These are phyloP conservation scores for Boletellus emodensis DNA, from an alignment of 768 basidiomycete genomes.

Conservation along the genomic window DNA sequence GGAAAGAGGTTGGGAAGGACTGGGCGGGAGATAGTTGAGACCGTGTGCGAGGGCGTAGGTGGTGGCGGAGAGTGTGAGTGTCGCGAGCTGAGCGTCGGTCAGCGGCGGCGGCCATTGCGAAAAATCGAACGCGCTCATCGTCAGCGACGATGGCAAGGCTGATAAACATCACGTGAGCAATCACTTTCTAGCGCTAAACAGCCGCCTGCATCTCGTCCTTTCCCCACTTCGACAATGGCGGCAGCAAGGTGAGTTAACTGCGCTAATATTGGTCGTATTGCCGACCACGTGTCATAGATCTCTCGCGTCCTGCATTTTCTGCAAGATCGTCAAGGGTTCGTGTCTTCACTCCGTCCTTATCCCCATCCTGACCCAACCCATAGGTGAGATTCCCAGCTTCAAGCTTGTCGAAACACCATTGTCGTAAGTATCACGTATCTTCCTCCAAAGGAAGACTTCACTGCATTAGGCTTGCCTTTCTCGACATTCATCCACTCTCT, in stretches of 20 bases:
- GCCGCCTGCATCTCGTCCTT: too few relatives aligned
- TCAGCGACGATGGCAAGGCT: background rate
- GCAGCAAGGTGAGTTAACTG: slow-evolving; percentile 20
- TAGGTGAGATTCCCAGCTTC: slow-evolving; percentile 86
- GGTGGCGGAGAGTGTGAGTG: slow-evolving; percentile 42
- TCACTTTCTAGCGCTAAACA: too few relatives aligned
- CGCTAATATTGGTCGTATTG: background rate
- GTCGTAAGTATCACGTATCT: slow-evolving; percentile 44
- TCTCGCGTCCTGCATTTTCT: slow-evolving; percentile 78
- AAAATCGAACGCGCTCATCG: slow-evolving; percentile 40
- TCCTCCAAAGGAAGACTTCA: background rate
- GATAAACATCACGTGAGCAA: background rate
- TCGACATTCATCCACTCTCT: slow-evolving; percentile 90
- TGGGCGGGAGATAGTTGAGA: slow-evolving; percentile 1
- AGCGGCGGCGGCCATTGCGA: slow-evolving; percentile 74
- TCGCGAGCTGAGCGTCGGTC: slow-evolving; percentile 51
- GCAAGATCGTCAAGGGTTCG: slow-evolving; percentile 89
- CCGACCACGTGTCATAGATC: slow-evolving; percentile 35
- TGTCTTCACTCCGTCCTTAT: background rate
- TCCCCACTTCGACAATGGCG: slow-evolving; percentile 5
- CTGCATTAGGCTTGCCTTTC: slow-evolving; percentile 66
- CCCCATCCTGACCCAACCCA: background rate
- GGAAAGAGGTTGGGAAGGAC: slow-evolving; percentile 37
- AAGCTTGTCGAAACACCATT: slow-evolving; percentile 77
- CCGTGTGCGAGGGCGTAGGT: too few relatives aligned